Evolutionary conservation across 192 early-diverging fungal species (phyloP).

Genomic region (Gonapodya prolifera): DNA sequence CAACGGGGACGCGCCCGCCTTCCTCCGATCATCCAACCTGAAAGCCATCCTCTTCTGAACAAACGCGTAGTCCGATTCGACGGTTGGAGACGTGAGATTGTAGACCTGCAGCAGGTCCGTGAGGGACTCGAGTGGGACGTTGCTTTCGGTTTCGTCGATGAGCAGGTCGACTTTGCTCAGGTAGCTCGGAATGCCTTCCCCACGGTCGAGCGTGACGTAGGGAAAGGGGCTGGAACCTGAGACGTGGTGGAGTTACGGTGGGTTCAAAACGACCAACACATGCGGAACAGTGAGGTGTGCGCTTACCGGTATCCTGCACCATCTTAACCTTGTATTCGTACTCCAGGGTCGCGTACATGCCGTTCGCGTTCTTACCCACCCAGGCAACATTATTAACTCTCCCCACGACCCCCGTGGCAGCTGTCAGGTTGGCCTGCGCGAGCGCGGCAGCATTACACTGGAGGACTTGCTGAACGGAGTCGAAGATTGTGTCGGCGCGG

Average conservation of each 20-base stretch:
- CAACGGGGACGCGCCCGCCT: too few relatives aligned
- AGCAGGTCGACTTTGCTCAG: background rate
- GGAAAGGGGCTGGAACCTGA: background rate
- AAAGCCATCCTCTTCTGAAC: too few relatives aligned
- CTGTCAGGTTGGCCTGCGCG: too few relatives aligned
- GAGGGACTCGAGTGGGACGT: too few relatives aligned
- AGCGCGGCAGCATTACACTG: background rate
- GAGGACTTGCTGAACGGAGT: background rate
- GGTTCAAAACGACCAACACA: background rate
- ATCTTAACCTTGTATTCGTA: background rate
- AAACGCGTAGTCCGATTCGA: too few relatives aligned
- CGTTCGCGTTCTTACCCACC: background rate
- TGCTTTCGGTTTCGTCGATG: slow-evolving; percentile 1
- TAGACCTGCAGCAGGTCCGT: too few relatives aligned
- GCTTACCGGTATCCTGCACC: background rate
- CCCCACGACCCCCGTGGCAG: background rate
- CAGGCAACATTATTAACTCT: background rate
- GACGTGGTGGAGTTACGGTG: background rate
- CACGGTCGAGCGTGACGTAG: background rate
- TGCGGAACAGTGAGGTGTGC: background rate
- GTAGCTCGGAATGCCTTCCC: background rate
- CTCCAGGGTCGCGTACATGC: background rate
- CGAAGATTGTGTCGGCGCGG: background rate
- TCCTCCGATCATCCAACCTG: too few relatives aligned
- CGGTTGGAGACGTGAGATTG: too few relatives aligned